phyloP scores from a whole-genome alignment of 805 yeast genomes.

The Candida odintsovae region DNA sequence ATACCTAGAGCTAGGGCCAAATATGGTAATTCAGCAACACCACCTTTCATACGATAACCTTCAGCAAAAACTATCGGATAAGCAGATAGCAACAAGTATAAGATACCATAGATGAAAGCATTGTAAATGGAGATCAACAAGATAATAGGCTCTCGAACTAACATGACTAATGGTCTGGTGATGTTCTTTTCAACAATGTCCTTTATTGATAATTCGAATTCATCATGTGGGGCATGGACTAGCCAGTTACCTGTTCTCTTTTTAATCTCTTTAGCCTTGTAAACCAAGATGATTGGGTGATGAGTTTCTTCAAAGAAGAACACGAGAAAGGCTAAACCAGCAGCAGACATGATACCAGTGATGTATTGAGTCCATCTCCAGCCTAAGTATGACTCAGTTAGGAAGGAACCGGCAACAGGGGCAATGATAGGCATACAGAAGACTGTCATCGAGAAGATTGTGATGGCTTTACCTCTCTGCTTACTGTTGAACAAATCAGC shows the following conservation, averaged over 20 bases:
- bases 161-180: slow-evolving; percentile 63
- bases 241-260: slow-evolving; percentile 77
- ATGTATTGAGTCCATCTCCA: slow-evolving; percentile 84
- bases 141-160: slow-evolving; percentile 65
- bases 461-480: slow-evolving; percentile 70
- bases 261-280: slow-evolving; percentile 59
- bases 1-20: slow-evolving; percentile 69
- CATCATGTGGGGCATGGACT: slow-evolving; percentile 72
- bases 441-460: slow-evolving; percentile 65
- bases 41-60: slow-evolving; percentile 57
- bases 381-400: slow-evolving; percentile 52
- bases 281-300: slow-evolving; percentile 57
- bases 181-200: slow-evolving; percentile 61
- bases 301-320: slow-evolving; percentile 64
- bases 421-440: slow-evolving; percentile 78
- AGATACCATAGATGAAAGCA: slow-evolving; percentile 75
- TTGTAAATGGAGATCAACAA: slow-evolving; percentile 64
- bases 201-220: slow-evolving; percentile 44
- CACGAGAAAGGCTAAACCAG: slow-evolving; percentile 32
- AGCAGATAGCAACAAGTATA: slow-evolving; percentile 69
- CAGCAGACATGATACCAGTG: slow-evolving; percentile 53
- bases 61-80: slow-evolving; percentile 63
- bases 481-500: slow-evolving; percentile 70
- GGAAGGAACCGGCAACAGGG: slow-evolving; percentile 73
- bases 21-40: slow-evolving; percentile 75